These are phyloP conservation scores for Wallacemonas sp. DNA, from an alignment of 208 protist species.

Conservation along the genomic window DNA sequence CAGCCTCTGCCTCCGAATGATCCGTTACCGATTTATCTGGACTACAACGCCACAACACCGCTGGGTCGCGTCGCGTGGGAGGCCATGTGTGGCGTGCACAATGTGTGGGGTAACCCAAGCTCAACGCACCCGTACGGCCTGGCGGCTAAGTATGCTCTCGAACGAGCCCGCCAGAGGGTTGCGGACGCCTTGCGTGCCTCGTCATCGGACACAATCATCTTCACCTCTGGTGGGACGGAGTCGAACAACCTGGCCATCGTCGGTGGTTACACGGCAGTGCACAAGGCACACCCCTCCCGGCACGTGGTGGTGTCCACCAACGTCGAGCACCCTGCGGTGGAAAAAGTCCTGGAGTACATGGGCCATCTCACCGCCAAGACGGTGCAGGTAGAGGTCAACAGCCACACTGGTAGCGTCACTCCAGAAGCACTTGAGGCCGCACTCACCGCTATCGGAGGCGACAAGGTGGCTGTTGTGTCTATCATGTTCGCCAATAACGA, in stretches of 20 bases:
- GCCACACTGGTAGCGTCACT: neutral
- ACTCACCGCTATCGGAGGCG: conserved; percentile 36
- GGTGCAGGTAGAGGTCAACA: conserved; percentile 33
- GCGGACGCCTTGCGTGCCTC: conserved; percentile 43
- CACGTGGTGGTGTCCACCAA: conserved; percentile 70
- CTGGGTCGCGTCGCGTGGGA: conserved; percentile 82
- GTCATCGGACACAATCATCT: conserved; percentile 72
- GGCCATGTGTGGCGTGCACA: conserved; percentile 51
- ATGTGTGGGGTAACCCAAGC: conserved; percentile 91
- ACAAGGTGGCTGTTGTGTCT: conserved; percentile 76
- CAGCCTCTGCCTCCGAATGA: conserved; percentile 51
- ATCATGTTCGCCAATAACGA: conserved; percentile 98
- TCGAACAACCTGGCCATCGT: conserved; percentile 93
- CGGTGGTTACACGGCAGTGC: conserved; percentile 43
- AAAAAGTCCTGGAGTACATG: conserved; percentile 72
- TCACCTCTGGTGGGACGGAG: conserved; percentile 95
- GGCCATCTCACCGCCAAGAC: conserved; percentile 35
- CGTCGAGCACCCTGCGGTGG: conserved; percentile 87
- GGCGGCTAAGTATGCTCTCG: conserved; percentile 81
- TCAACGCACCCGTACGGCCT: conserved; percentile 84
- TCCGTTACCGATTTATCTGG: conserved; percentile 89
- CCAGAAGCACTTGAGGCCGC: neutral
- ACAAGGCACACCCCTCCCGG: conserved; percentile 24
- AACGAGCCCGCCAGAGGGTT: conserved; percentile 65
- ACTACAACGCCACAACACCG: conserved; percentile 94